These are phyloP conservation scores for Botrytis cinerea DNA, from an alignment of 2,329 filamentous ascomycete species.

Conservation along the genomic window DNA sequence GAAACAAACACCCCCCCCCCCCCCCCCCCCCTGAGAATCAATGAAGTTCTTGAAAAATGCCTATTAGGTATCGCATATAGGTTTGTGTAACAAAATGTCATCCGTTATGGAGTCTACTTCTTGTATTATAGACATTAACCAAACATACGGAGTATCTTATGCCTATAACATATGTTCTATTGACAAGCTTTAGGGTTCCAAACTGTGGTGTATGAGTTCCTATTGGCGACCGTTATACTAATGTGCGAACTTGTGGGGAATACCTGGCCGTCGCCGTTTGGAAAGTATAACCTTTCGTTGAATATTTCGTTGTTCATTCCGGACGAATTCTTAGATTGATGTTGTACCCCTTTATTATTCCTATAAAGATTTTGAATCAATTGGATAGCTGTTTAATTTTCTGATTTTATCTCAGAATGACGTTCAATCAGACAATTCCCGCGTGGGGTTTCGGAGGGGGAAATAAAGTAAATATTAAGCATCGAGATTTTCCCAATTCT, in stretches of 20 bases:
- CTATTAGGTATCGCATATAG: not conserved
- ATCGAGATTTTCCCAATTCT: not conserved
- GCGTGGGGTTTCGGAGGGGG: not conserved
- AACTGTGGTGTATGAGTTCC: not conserved
- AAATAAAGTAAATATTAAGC: conserved; percentile 6
- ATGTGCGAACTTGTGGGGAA: conserved; percentile 18
- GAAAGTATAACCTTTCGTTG: conserved; percentile 1
- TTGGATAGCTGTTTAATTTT: not conserved
- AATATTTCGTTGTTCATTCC: not conserved
- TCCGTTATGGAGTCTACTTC: not conserved
- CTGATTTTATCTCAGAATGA: not conserved
- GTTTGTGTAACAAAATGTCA: not conserved
- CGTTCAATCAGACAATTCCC: not conserved
- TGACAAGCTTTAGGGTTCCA: not conserved
- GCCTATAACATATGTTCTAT: not conserved
- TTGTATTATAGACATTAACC: not conserved
- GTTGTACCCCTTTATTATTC: not conserved
- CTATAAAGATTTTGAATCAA: not conserved
- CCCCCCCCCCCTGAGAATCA: not conserved
- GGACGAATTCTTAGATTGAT: not conserved
- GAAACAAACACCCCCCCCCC: not conserved
- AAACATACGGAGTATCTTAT: not conserved
- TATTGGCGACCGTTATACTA: conserved; percentile 2
- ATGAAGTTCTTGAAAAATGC: not conserved
- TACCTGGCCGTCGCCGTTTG: not conserved